Evolutionary conservation across 1,284 basidiomycete species (phyloP).

Genomic region (Fereydounia khargensis): DNA sequence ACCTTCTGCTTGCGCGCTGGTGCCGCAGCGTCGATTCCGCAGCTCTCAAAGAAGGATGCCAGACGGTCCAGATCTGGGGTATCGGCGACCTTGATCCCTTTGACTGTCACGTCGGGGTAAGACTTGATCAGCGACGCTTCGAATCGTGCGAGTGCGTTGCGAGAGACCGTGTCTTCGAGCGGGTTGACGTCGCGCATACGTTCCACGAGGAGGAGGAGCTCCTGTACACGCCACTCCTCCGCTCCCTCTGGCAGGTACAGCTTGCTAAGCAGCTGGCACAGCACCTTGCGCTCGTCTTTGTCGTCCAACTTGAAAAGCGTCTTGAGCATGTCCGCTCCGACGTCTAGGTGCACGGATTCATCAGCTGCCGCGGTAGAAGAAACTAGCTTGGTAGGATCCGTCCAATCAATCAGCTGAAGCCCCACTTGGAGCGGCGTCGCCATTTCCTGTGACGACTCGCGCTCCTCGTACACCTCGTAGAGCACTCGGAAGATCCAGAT

Average conservation of each 20-base stretch:
- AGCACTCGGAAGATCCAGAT: slow-evolving; percentile 72
- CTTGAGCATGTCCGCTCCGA: slow-evolving; percentile 73
- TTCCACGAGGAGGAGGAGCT: slow-evolving; percentile 21
- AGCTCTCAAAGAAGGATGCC: no score
- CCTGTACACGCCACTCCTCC: slow-evolving; percentile 60
- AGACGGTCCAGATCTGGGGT: no score
- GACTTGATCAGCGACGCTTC: slow-evolving; percentile 59
- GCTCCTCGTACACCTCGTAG: slow-evolving; percentile 68
- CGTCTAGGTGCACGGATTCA: slow-evolving; percentile 70
- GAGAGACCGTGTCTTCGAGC: slow-evolving; percentile 65
- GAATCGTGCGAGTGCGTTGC: slow-evolving; percentile 72
- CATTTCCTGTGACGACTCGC: slow-evolving; percentile 76
- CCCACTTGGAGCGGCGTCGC: slow-evolving; percentile 77
- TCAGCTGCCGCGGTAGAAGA: slow-evolving; percentile 58
- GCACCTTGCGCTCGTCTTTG: slow-evolving; percentile 72
- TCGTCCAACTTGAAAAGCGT: slow-evolving; percentile 63
- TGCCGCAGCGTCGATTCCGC: no score
- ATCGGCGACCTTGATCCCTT: no score
- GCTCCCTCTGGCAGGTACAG: slow-evolving; percentile 70
- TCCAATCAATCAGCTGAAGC: slow-evolving; percentile 86
- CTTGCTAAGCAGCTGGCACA: slow-evolving; percentile 77
- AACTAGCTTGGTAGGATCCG: slow-evolving; percentile 76
- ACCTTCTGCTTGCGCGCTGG: no score
- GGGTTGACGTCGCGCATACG: slow-evolving; percentile 32
- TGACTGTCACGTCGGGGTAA: slow-evolving; percentile 32